Conservation (phyloP, 305 asterid genomes). For the Solanum chacoense region DNA sequence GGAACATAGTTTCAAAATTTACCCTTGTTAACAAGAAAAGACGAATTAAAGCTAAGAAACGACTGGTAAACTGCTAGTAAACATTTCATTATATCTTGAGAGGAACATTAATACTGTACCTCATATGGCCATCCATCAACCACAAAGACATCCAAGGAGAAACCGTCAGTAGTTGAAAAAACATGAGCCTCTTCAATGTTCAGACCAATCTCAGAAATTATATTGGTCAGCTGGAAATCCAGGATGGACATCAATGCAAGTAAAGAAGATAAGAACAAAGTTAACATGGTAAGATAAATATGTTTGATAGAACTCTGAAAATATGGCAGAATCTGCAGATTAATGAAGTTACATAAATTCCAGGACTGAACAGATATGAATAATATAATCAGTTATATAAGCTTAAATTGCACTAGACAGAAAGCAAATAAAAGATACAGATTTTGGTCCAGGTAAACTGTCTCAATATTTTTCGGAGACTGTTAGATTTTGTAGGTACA, state of each 20-base stretch:
- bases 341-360: not conserved
- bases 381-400: not conserved
- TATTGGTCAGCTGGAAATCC: slow-evolving; percentile 30
- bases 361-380: not conserved
- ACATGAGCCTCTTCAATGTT: slow-evolving; percentile 57
- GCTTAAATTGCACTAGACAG: not conserved
- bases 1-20: not conserved
- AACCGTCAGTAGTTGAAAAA: slow-evolving; percentile 46
- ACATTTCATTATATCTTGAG: not conserved
- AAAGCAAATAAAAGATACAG: not conserved
- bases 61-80: not conserved
- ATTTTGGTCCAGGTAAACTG: not conserved
- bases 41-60: not conserved
- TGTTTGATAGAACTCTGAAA: not conserved
- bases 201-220: slow-evolving; percentile 42
- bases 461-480: not conserved
- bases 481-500: not conserved
- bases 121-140: slow-evolving; percentile 48
- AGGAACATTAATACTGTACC: slow-evolving; percentile 14
- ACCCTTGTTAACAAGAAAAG: not conserved
- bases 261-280: not conserved
- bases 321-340: not conserved
- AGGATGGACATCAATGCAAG: not conserved
- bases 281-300: not conserved
- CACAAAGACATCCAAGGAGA: slow-evolving; percentile 48